phyloP scores from a whole-genome alignment of 768 basidiomycete species.

The Kwoniella heveanensis region DNA sequence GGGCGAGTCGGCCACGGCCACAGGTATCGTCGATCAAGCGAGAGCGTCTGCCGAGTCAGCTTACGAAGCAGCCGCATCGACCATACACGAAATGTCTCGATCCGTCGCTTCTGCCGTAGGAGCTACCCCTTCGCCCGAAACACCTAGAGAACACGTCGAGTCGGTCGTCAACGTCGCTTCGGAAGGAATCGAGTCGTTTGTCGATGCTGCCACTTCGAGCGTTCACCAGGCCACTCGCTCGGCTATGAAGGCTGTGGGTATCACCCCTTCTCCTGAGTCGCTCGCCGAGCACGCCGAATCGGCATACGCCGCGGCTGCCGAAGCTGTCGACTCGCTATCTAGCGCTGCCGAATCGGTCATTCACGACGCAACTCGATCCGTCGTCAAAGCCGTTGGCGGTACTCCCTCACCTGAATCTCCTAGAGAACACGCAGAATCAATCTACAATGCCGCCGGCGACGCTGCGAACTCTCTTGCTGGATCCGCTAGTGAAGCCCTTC shows the following conservation, averaged over 20 bases:
- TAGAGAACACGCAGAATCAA: conserved; percentile 22
- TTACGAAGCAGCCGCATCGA: conserved; percentile 28
- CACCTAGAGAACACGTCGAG: conserved; percentile 35
- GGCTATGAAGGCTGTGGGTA: conserved; percentile 26
- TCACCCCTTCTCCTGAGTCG: conserved; percentile 36
- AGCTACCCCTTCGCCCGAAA: conserved; percentile 44
- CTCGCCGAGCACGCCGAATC: conserved; percentile 24
- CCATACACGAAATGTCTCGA: conserved; percentile 37
- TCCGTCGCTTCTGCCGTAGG: conserved; percentile 44
- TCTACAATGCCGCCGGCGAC: conserved; percentile 15
- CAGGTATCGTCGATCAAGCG: conserved; percentile 35
- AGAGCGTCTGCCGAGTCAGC: conserved; percentile 13
- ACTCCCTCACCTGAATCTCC: conserved; percentile 40
- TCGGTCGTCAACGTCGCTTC: conserved; percentile 17
- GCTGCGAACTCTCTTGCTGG: conserved; percentile 10
- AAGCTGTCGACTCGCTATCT: conserved; percentile 13
- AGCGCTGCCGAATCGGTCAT: conserved; percentile 11
- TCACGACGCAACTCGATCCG: conserved; percentile 32
- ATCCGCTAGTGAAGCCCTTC: conserved; percentile 18
- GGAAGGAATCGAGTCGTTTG: conserved; percentile 15
- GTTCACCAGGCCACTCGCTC: conserved; percentile 31
- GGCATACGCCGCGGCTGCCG: conserved; percentile 9
- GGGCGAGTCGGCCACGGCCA: conserved; percentile 11
- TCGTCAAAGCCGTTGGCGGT: conserved; percentile 28
- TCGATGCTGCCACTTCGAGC: conserved; percentile 8